Conservation (phyloP, 2,329 filamentous ascomycete species). For the Apiospora pterosperma region DNA sequence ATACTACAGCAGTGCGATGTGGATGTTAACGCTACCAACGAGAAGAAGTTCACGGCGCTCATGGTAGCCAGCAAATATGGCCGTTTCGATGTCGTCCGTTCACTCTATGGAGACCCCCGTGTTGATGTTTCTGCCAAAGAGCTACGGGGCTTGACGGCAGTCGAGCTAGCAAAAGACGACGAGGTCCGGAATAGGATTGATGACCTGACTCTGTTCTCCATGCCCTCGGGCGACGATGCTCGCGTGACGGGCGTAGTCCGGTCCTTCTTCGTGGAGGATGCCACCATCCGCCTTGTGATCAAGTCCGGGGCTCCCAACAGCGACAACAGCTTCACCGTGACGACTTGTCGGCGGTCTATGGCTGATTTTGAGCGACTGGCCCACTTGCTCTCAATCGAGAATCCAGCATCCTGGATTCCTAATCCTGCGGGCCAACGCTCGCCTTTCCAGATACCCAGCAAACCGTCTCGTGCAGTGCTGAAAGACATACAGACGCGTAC, state of each 20-base stretch:
- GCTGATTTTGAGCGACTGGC: constrained; percentile 89
- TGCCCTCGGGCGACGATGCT: constrained; percentile 66
- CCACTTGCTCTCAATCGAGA: constrained; percentile 78
- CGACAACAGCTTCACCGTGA: constrained; percentile 83
- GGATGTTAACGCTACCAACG: constrained; percentile 94
- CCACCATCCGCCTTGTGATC: constrained; percentile 84
- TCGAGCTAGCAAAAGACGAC: constrained; percentile 96
- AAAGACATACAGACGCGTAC: constrained; percentile 84
- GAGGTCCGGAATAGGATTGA: constrained; percentile 96
- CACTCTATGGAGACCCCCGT: constrained; percentile 80
- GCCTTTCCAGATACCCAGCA: constrained; percentile 89
- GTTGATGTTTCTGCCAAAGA: constrained; percentile 85
- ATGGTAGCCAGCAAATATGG: constrained; percentile 99
- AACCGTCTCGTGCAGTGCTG: constrained; percentile 81
- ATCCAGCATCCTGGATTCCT: constrained; percentile 94
- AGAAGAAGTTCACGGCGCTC: constrained; percentile 88
- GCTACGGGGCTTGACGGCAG: constrained; percentile 82
- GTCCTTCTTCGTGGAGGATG: constrained; percentile 96
- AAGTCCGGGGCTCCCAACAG: constrained; percentile 89
- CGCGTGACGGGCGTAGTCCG: constrained; percentile 90
- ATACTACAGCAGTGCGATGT: constrained; percentile 84
- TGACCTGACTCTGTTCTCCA: constrained; percentile 81
- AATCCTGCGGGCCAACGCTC: constrained; percentile 73
- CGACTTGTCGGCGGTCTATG: constrained; percentile 84
- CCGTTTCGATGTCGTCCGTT: constrained; percentile 85